A percentile compares a stretch with the other conserved stretches of the same genome.
Evolutionary conservation across 257 asterid genomes (phyloP).

Genomic region (Solanum appendiculatum): DNA sequence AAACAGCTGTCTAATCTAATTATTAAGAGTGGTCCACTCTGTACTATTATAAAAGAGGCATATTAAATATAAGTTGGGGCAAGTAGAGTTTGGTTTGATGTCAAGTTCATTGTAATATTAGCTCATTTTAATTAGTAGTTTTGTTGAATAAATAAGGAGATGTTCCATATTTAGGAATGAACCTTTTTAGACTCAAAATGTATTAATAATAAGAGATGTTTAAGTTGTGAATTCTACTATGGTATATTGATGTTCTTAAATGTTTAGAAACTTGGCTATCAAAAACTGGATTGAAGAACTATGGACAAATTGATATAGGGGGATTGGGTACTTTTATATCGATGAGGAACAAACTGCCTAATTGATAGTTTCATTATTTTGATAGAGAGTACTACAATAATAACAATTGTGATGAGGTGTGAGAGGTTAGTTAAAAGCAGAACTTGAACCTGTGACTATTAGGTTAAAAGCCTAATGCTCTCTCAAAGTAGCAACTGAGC

Average conservation of each 20-base stretch:
- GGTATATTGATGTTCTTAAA: not conserved
- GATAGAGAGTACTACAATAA: not conserved
- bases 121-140: not conserved
- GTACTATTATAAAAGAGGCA: not conserved
- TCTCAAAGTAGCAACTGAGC: not conserved
- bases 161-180: not conserved
- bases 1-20: not conserved
- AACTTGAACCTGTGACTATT: accelerated
- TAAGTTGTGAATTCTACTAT: not conserved
- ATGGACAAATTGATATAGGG: not conserved
- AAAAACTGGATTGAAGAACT: not conserved
- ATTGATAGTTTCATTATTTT: not conserved
- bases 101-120: not conserved
- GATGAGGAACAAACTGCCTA: not conserved
- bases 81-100: not conserved
- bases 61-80: not conserved
- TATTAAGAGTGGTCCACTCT: not conserved
- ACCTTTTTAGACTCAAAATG: not conserved
- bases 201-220: not conserved
- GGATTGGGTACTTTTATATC: not conserved
- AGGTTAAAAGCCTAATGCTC: not conserved
- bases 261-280: not conserved
- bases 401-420: not conserved
- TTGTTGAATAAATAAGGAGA: not conserved
- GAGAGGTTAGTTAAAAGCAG: no score